Base-by-base conservation (phyloP, 2,329 filamentous ascomycete genomes). In the Byssothecium circinans region DNA sequence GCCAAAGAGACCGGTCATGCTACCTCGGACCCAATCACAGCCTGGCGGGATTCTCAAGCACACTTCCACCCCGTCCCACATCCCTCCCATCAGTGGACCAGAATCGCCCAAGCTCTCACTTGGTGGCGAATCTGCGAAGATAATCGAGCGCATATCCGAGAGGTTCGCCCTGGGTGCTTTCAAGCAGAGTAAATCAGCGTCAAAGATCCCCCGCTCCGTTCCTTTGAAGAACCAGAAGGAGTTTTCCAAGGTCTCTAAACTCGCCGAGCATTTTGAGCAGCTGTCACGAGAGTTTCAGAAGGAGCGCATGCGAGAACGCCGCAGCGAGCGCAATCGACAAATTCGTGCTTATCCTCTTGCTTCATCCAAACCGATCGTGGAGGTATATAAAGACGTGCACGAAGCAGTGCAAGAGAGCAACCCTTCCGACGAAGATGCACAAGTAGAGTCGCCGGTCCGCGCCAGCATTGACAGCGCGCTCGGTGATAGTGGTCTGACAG, bases 201-300 rank as follows among this genome's bases (percentile, higher is more conserved):
- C 94, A 1, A 80, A 92, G 34, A 97, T 99, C 50, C 67, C 67
- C n/a, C 84, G 94, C 25, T 94, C 94, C 20, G 83, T 96, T 22
- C 84, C 87, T 41, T 60, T 69, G 41, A 88, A 85, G 35, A 49
- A 11, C 6, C 41, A 44, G 65, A 85, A 81, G 58, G 86, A 84
- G 56, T 81, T 86, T 43, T 83, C 88, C 3, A 89, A 88, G 61
- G 94, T 99, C 2, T 95, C 91, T 8, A 91, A 86, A n/a, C 78
- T 99, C 41, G 90, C 94, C 15, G 89, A 89, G 59, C 94, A 97
- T 68, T 97, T 99, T 65, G 95, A 99, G 70, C 91, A 97, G 69
- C 79, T 99, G 47, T 96, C 91, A 60, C 86, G 91, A 19, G 95
- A 99, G 65, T 99, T 99, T 58, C 91, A 96, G 65, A 95, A 92